Evolutionary conservation across 257 asterid species (phyloP).

Genomic region (Solanum neorickii): DNA sequence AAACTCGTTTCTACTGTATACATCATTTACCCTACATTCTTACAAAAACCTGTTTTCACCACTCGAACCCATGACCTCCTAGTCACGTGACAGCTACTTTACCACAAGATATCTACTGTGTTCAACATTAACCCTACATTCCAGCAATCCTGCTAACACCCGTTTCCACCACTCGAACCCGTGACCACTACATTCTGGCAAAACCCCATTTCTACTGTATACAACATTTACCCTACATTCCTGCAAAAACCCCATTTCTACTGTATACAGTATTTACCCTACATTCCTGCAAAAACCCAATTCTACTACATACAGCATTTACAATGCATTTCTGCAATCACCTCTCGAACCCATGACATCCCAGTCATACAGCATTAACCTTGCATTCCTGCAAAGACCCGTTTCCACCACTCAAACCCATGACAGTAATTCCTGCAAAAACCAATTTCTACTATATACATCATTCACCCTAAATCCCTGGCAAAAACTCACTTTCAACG

Average conservation of each 20-base stretch:
- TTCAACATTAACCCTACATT: neutral
- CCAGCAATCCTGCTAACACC: neutral
- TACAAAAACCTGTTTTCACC: neutral
- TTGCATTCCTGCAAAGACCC: neutral
- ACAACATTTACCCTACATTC: neutral
- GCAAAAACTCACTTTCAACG: neutral
- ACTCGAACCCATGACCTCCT: neutral
- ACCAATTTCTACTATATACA: neutral
- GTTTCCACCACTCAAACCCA: neutral
- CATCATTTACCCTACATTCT: neutral
- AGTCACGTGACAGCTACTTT: neutral
- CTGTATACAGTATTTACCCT: neutral
- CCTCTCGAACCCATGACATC: neutral
- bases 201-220: neutral
- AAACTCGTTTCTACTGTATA: neutral
- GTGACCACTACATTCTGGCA: neutral
- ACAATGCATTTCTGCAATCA: neutral
- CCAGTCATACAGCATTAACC: neutral
- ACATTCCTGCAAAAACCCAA: neutral
- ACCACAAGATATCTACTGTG: neutral
- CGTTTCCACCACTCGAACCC: neutral
- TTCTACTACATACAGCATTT: neutral
- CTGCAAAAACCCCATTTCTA: neutral
- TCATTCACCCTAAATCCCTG: neutral
- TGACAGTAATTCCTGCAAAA: neutral